Conservation (phyloP, 768 basidiomycete genomes). For the Pisolithus tinctorius region DNA sequence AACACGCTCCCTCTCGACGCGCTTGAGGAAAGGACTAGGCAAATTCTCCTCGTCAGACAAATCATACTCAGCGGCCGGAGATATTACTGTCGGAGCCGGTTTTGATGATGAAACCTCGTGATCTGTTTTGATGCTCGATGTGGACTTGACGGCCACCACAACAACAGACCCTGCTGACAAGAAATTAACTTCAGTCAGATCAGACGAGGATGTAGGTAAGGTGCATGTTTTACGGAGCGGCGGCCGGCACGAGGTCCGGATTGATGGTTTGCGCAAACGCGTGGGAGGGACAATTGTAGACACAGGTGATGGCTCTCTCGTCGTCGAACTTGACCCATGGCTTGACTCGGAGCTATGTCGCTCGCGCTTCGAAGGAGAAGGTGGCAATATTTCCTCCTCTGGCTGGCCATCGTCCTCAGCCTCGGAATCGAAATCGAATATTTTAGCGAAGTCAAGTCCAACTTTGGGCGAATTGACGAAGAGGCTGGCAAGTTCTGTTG, state of each 20-base stretch:
- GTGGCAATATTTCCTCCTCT: constrained; percentile 27
- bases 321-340: constrained; percentile 21
- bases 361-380: constrained; percentile 44
- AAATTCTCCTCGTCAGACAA: constrained; percentile 76
- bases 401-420: constrained; percentile 25
- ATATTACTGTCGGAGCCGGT: constrained; percentile 6
- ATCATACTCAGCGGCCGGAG: constrained; percentile 49
- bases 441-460: constrained; percentile 69
- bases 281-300: constrained; percentile 32
- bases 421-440: constrained; percentile 55
- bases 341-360: constrained; percentile 26
- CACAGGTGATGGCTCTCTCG: constrained; percentile 16
- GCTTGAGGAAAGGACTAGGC: constrained; percentile 76
- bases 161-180: constrained; percentile 9
- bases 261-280: constrained; percentile 51
- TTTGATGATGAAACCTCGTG: constrained; percentile 5
- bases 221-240: constrained; percentile 13
- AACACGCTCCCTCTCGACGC: constrained; percentile 35
- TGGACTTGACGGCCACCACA: constrained; percentile 7
- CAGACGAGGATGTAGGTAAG: constrained; percentile 34
- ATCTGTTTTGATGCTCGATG: constrained; percentile 9
- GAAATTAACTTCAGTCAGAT: constrained; percentile 29
- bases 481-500: constrained; percentile 56
- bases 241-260: constrained; percentile 31
- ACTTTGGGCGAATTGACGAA: constrained; percentile 66